Evolutionary conservation across 345 rosid genomes (phyloP).

Genomic region (Crucihimalaya himalaica): DNA sequence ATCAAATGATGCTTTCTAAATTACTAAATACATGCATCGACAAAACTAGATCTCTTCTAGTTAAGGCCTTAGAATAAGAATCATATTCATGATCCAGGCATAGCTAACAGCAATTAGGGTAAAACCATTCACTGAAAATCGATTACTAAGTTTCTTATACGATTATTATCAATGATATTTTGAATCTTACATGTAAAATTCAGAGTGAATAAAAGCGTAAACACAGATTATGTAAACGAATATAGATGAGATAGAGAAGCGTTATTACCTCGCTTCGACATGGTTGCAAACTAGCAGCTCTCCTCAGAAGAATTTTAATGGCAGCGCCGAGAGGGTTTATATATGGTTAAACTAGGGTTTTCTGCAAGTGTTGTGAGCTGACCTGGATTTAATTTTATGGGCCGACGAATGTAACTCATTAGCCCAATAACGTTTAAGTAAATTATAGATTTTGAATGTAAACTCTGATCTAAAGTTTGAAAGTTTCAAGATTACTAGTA

Average conservation of each 20-base stretch:
- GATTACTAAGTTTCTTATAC: not conserved
- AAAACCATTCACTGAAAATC: not conserved
- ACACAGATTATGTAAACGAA: not conserved
- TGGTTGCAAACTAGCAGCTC: conserved; percentile 40
- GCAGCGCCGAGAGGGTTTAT: conserved; percentile 29
- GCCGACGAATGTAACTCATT: not conserved
- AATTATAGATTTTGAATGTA: too few species aligned
- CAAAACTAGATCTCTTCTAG: not conserved
- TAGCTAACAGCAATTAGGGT: not conserved
- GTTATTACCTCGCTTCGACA: conserved; percentile 48
- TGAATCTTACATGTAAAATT: not conserved
- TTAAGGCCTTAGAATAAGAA: not conserved
- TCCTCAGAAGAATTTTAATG: conserved; percentile 1
- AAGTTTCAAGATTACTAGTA: not conserved
- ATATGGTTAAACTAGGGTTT: conserved; percentile 34
- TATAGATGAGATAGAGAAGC: not conserved
- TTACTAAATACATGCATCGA: not conserved
- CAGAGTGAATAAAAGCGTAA: not conserved
- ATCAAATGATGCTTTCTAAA: not conserved
- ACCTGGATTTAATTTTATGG: conserved; percentile 13
- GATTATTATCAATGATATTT: not conserved
- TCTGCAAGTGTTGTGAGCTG: not conserved
- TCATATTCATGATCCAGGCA: not conserved
- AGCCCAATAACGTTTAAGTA: conserved; percentile 3
- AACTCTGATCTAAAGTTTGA: too few species aligned